These are phyloP conservation scores for Syzygium aqueum DNA, from an alignment of 345 rosid genomes.

Conservation along the genomic window DNA sequence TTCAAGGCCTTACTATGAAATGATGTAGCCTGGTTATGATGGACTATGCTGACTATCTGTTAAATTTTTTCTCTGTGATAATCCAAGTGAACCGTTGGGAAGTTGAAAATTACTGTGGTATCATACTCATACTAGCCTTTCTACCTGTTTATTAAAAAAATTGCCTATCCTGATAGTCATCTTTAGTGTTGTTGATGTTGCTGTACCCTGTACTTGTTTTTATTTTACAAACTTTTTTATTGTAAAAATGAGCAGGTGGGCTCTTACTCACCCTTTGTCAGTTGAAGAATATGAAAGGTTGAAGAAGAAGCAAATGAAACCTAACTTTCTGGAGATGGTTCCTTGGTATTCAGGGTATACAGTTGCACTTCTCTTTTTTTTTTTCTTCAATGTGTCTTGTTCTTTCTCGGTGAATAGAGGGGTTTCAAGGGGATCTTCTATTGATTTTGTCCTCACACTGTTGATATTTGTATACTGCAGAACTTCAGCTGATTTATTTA, in stretches of 20 bases:
- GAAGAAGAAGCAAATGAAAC: conserved; percentile 86
- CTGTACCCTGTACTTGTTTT: neutral
- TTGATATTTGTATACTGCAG: conserved; percentile 42
- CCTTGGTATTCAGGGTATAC: conserved; percentile 99
- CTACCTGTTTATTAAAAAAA: neutral
- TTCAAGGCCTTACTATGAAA: neutral
- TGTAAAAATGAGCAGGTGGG: conserved; percentile 60
- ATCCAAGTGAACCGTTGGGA: neutral
- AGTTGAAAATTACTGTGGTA: neutral
- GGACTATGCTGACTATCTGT: neutral
- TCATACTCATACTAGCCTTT: neutral
- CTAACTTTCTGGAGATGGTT: conserved; percentile 96
- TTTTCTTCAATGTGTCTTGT: neutral
- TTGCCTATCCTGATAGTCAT: neutral
- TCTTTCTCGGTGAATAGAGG: neutral
- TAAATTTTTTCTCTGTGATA: neutral
- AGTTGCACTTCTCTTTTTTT: neutral
- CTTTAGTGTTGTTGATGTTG: neutral
- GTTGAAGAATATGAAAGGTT: conserved; percentile 67
- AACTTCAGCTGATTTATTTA: conserved; percentile 95
- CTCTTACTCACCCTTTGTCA: conserved; percentile 84
- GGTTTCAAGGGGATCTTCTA: neutral
- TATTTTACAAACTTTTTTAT: neutral
- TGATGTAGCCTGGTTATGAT: neutral
- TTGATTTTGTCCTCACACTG: conserved; percentile 6